Evolutionary conservation across 805 yeast genomes (phyloP), one percentile per base, ranked within the genome.

Genomic region (Maudiozyma serrabonitensis): DNA sequence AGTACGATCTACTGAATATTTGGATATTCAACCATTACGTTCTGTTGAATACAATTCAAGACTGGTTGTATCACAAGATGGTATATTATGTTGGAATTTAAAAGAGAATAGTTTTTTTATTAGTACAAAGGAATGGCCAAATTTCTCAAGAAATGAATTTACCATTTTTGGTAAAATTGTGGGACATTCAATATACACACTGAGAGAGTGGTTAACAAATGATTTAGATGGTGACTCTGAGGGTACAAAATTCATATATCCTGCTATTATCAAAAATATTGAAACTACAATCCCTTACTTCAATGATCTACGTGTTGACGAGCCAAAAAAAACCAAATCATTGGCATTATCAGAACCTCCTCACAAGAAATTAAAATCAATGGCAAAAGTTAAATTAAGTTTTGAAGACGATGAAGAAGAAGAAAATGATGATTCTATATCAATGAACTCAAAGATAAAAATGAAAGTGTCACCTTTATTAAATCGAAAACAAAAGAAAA

Each of bases 121-220:
- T 57, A 71, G 80, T 18, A 78, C 85, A 1, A 58, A 75, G 46
- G 69, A 64, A 7, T 75, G 75, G 13, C 54, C 74, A 12, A 75
- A 77, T 6, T 73, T 72, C 39, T 66, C 74, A 48, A 69, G 72
- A 53, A 64, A 70, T 28, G 68, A 64, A 46, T 62, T 68, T 53
- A 71, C 80, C 13, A 56, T 80, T 21, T 71, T 83, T 54, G 91
- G 90, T 2, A 75, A 76, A 51, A 68, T 82, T 13, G 73, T 74
- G 2, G 86, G 79, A 3, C 77, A 77, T 34, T 69, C 82, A 0
- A 70, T 79, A 4, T 84, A 72, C 64, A 76, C 70, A 31, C 74
- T 80, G 13, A 61, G 75, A 35, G 69, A 70, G 44, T 79, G 83
- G 5, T 61, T 70, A 3, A 76, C 75, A 39, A 69, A 74, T 13